Evolutionary conservation across 805 yeast genomes (phyloP).

Genomic region (Wickerhamiella hasegawae): DNA sequence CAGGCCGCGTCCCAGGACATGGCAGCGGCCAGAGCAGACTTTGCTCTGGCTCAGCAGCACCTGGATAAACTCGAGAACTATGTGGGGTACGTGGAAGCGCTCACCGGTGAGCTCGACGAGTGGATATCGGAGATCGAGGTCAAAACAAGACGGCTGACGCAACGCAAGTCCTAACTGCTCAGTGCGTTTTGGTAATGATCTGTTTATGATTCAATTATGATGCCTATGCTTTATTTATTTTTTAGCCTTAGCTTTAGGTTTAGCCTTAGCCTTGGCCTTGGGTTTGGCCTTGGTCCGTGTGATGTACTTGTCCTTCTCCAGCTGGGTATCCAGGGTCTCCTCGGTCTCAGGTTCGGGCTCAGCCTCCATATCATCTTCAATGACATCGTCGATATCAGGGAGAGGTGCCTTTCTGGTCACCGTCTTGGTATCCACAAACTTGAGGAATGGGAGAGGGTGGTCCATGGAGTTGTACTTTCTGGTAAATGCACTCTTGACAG

Average conservation of each 20-base stretch:
- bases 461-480: slow-evolving; percentile 56
- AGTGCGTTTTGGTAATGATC: too few relatives aligned
- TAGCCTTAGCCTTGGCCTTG: slow-evolving; percentile 5
- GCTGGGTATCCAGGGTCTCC: slow-evolving; percentile 27
- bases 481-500: slow-evolving; percentile 76
- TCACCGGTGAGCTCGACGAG: neutral
- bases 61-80: slow-evolving; percentile 2
- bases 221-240: too few relatives aligned
- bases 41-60: neutral
- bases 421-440: slow-evolving; percentile 21
- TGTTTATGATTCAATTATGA: too few relatives aligned
- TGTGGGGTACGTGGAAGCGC: neutral
- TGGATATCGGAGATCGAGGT: too few relatives aligned
- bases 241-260: slow-evolving; percentile 3
- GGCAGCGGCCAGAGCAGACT: neutral
- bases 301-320: slow-evolving; percentile 17
- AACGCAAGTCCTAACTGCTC: too few relatives aligned
- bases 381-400: slow-evolving; percentile 60
- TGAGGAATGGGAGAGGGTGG: slow-evolving; percentile 75
- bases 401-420: slow-evolving; percentile 19
- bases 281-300: slow-evolving; percentile 8
- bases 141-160: too few relatives aligned
- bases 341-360: slow-evolving; percentile 21
- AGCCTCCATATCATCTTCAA: slow-evolving; percentile 34
- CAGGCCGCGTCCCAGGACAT: slow-evolving; percentile 1